Evolutionary conservation across 352 stramenopile genomes (phyloP).

Genomic region (Pythium utonaiense): DNA sequence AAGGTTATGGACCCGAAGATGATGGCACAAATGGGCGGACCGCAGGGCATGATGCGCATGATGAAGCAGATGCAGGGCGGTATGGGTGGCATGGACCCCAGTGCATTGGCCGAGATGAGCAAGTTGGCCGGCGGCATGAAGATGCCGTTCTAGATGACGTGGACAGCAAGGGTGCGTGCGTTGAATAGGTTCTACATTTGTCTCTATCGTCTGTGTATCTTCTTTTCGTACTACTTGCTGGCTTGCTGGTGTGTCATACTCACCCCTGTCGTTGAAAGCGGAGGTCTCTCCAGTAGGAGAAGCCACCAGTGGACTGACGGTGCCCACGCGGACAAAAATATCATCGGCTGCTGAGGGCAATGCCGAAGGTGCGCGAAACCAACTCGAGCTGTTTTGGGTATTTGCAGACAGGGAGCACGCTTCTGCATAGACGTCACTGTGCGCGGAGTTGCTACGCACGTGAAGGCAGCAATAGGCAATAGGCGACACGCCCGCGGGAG

Average conservation of each 20-base stretch:
- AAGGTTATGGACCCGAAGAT: constrained; percentile 93
- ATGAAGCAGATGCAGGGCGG: constrained; percentile 91
- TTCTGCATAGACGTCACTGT: too few species aligned
- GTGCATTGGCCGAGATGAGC: constrained; percentile 66
- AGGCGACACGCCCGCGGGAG: background rate
- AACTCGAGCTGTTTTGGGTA: background rate
- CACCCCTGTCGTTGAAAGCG: too few species aligned
- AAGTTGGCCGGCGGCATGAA: constrained; percentile 85
- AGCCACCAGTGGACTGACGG: too few species aligned
- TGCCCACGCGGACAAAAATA: background rate
- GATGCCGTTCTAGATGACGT: constrained; percentile 60
- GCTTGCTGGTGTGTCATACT: too few species aligned
- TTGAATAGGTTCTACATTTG: constrained; percentile 5
- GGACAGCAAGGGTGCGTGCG: background rate
- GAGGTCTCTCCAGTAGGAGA: too few species aligned
- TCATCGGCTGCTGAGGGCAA: background rate
- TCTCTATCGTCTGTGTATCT: background rate
- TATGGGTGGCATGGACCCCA: constrained; percentile 68
- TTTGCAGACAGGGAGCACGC: background rate
- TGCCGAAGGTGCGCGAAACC: background rate
- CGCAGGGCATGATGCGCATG: constrained; percentile 90
- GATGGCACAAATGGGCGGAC: constrained; percentile 82
- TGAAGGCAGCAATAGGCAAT: background rate
- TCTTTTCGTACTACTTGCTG: background rate
- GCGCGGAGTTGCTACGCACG: too few species aligned